Evolutionary conservation across 768 basidiomycete genomes (phyloP).

Genomic region (Mycena crocata): DNA sequence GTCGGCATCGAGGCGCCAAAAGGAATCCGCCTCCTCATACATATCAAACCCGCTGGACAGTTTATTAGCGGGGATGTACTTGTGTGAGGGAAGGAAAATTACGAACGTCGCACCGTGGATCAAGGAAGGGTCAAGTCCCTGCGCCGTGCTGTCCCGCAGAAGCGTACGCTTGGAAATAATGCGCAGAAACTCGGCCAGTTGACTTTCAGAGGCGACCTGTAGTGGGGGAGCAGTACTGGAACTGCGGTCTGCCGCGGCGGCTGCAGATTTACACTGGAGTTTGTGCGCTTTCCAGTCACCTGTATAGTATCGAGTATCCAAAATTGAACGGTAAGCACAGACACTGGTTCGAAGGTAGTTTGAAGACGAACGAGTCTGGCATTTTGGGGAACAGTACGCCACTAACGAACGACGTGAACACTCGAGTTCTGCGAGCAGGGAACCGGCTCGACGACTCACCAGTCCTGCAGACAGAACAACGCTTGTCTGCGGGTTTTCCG

Average conservation of each 20-base stretch:
- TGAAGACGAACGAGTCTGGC: not conserved
- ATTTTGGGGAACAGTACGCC: not conserved
- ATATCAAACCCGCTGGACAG: not conserved
- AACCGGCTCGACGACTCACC: not conserved
- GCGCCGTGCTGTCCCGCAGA: not conserved
- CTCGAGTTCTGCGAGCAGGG: no score
- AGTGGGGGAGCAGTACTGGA: no score
- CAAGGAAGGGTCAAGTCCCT: slow-evolving; percentile 4
- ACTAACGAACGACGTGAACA: not conserved
- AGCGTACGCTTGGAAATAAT: slow-evolving; percentile 4
- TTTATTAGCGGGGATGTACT: not conserved
- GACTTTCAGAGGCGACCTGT: not conserved
- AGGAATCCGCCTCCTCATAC: not conserved
- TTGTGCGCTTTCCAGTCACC: slow-evolving; percentile 21
- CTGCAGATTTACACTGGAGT: slow-evolving; percentile 13
- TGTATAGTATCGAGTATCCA: not conserved
- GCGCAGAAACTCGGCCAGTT: not conserved
- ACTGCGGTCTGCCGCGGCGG: not conserved
- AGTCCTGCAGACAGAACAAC: slow-evolving; percentile 11
- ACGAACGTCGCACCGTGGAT: slow-evolving; percentile 9
- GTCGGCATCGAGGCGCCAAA: slow-evolving; percentile 4
- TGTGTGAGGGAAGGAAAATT: not conserved
- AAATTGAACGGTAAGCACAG: no score
- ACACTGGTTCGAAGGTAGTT: not conserved
- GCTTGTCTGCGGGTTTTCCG: not conserved